Evolutionary conservation across 202 grass and related monocot genomes (phyloP).

Genomic region (Thinopyrum obtusiflorum): DNA sequence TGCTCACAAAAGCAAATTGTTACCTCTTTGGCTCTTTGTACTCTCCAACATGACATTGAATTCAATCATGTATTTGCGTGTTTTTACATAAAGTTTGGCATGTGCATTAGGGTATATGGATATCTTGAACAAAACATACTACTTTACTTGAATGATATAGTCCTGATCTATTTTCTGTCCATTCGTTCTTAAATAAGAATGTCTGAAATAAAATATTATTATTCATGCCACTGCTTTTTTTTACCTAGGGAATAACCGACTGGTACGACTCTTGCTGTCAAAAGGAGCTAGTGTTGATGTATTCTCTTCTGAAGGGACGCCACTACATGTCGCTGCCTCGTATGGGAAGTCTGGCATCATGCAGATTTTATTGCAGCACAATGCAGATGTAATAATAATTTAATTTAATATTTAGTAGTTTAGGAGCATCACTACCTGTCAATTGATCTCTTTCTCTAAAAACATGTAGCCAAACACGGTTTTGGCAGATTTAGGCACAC

Average conservation of each 20-base stretch:
- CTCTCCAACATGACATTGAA: background rate
- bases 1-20: background rate
- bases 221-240: background rate
- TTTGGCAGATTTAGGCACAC: constrained; percentile 12
- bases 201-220: background rate
- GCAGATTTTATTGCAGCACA: constrained; percentile 35
- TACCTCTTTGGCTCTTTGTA: constrained; percentile 3
- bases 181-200: background rate
- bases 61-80: background rate
- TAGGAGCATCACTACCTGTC: background rate
- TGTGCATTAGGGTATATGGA: background rate
- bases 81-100: background rate
- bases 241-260: constrained; percentile 19
- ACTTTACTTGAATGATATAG: background rate
- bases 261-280: constrained; percentile 30
- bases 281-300: constrained; percentile 35
- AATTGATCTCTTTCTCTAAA: constrained; percentile 10
- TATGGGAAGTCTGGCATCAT: constrained; percentile 30
- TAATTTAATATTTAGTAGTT: constrained; percentile 7
- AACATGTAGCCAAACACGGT: constrained; percentile 21
- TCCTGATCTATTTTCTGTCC: background rate
- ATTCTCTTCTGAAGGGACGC: constrained; percentile 36
- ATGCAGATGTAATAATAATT: constrained; percentile 39
- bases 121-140: background rate
- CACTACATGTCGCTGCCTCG: constrained; percentile 29